phyloP scores from a whole-genome alignment of 2,329 filamentous ascomycete species.

The Cercospora brassicicola region DNA sequence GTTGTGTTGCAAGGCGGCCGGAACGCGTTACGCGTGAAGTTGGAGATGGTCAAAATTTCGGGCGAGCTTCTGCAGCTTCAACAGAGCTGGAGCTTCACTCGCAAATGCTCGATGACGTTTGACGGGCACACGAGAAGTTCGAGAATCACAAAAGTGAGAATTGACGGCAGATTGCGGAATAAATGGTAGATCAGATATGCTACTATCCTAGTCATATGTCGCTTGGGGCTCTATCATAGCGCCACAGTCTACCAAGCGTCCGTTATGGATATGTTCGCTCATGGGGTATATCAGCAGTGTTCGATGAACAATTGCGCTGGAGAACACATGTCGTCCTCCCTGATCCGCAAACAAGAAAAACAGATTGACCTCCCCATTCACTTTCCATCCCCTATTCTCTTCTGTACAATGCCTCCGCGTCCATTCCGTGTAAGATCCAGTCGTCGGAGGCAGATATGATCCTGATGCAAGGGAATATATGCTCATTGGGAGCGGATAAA shows the following conservation, averaged over 20 bases:
- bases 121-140: background rate
- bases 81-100: background rate
- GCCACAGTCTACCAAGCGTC: constrained; percentile 8
- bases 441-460: background rate
- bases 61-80: background rate
- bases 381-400: constrained; percentile 1
- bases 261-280: constrained; percentile 15
- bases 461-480: constrained; percentile 10
- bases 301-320: constrained; percentile 2
- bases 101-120: background rate
- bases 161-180: background rate
- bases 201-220: constrained; percentile 9
- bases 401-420: constrained; percentile 20
- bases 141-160: background rate
- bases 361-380: constrained; percentile 18
- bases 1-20: background rate
- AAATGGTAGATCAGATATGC: background rate
- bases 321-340: constrained; percentile 3
- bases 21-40: background rate
- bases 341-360: constrained; percentile 9
- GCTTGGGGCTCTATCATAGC: background rate
- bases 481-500: constrained; percentile 10
- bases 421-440: background rate
- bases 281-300: constrained; percentile 29
- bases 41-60: background rate